Evolutionary conservation across 202 grass and related monocot genomes (phyloP).

Genomic region (Schoenoplectus tabernaemontani): DNA sequence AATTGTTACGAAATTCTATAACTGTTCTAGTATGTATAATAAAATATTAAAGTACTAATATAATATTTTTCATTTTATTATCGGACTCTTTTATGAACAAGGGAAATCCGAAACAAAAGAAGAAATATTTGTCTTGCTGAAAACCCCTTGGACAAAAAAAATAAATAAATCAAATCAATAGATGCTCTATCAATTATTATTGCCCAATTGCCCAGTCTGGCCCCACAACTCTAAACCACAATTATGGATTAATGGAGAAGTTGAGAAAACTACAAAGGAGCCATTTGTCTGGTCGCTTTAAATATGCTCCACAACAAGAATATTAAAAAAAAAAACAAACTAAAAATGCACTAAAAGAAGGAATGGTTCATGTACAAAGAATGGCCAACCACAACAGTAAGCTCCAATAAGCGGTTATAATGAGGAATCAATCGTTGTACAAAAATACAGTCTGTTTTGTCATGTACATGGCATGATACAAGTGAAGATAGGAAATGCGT

Average conservation of each 20-base stretch:
- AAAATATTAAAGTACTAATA: too few species aligned
- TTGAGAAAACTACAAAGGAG: not conserved
- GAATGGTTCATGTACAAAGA: slow-evolving; percentile 3
- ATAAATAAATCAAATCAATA: too few species aligned
- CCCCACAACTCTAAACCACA: too few species aligned
- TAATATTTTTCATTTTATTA: too few species aligned
- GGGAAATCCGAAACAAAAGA: too few species aligned
- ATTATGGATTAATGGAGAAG: not conserved
- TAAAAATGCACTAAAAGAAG: too few species aligned
- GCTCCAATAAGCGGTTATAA: not conserved
- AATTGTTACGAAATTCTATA: too few species aligned
- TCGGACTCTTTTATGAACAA: too few species aligned
- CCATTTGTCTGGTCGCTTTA: slow-evolving; percentile 4
- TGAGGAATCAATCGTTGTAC: not conserved
- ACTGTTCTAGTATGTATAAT: too few species aligned
- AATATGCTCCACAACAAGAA: not conserved
- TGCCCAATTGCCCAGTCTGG: not conserved
- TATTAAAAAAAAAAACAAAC: not conserved
- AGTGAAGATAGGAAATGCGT: not conserved
- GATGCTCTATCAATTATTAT: too few species aligned
- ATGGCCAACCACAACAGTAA: not conserved
- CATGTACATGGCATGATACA: not conserved
- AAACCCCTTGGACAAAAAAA: too few species aligned
- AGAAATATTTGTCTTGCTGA: too few species aligned
- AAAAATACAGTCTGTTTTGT: not conserved